Conservation (phyloP, 768 basidiomycete genomes). For the Tricholoma hemisulphureum region DNA sequence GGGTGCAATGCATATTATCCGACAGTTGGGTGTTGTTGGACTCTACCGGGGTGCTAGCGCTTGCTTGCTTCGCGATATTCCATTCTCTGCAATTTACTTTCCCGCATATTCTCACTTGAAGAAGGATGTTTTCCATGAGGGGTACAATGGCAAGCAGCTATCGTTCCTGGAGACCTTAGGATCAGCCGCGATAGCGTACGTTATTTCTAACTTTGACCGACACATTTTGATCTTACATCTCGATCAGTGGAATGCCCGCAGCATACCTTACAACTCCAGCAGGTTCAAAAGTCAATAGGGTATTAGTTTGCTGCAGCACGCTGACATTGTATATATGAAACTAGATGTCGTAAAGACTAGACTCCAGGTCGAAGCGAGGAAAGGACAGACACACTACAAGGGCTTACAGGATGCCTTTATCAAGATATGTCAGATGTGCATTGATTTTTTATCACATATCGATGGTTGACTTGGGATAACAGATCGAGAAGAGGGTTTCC, state of each 20-base stretch:
- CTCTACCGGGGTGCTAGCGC: slow-evolving; percentile 92
- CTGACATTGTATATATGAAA: slow-evolving; percentile 14
- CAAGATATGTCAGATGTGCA: slow-evolving; percentile 69
- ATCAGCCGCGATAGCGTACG: slow-evolving; percentile 80
- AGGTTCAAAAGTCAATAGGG: slow-evolving; percentile 46
- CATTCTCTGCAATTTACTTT: slow-evolving; percentile 95
- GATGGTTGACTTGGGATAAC: slow-evolving; percentile 13
- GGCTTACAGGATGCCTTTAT: slow-evolving; percentile 85
- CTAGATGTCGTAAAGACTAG: slow-evolving; percentile 97
- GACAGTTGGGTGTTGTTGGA: slow-evolving; percentile 88
- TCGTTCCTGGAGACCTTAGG: slow-evolving; percentile 86
- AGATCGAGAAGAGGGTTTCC: slow-evolving; percentile 89
- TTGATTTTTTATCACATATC: neutral
- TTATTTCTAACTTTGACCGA: slow-evolving; percentile 22
- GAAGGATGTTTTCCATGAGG: slow-evolving; percentile 93
- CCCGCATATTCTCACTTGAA: slow-evolving; percentile 86
- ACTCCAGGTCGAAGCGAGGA: slow-evolving; percentile 87
- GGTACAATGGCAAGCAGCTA: slow-evolving; percentile 90
- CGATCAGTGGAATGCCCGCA: slow-evolving; percentile 90
- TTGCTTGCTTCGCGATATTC: slow-evolving; percentile 92
- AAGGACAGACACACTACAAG: slow-evolving; percentile 90
- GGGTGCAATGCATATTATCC: slow-evolving; percentile 90
- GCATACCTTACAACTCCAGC: slow-evolving; percentile 92
- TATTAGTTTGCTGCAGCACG: slow-evolving; percentile 7
- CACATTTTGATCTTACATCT: slow-evolving; percentile 27